Conservation (phyloP, 768 basidiomycete species). For the Russula abietina region DNA sequence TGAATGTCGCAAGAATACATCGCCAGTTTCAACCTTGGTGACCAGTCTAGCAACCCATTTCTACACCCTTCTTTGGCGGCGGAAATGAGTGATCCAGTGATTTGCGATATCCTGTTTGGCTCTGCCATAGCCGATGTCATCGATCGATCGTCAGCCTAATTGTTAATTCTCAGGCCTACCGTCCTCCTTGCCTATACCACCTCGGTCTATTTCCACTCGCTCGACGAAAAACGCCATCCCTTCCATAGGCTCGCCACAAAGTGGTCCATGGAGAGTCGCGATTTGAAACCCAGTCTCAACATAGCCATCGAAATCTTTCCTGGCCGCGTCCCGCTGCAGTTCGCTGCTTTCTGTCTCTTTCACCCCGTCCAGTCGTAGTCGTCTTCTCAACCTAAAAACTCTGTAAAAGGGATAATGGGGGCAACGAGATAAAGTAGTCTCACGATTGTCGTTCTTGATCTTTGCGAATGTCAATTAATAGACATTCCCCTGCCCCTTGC, state of each 20-base stretch:
- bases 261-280: conserved; percentile 87
- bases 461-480: conserved; percentile 71
- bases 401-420: conserved; percentile 9
- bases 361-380: conserved; percentile 42
- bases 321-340: conserved; percentile 25
- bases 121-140: conserved; percentile 38
- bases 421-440: conserved; percentile 30
- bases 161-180: conserved; percentile 38
- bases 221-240: conserved; percentile 92
- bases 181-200: conserved; percentile 57
- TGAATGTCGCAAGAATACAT: conserved; percentile 99
- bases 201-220: conserved; percentile 54
- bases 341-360: conserved; percentile 31
- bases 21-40: conserved; percentile 90
- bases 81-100: conserved; percentile 87
- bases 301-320: conserved; percentile 67
- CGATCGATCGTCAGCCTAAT: not conserved
- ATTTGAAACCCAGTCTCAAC: conserved; percentile 94
- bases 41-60: conserved; percentile 92
- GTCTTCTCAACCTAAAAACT: conserved; percentile 44
- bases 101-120: conserved; percentile 74
- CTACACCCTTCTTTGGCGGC: conserved; percentile 85
- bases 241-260: conserved; percentile 92
- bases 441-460: conserved; percentile 48
- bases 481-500: conserved; percentile 75